Base-by-base conservation (phyloP, 2,329 filamentous ascomycete genomes). In the Xylaria sp. region DNA sequence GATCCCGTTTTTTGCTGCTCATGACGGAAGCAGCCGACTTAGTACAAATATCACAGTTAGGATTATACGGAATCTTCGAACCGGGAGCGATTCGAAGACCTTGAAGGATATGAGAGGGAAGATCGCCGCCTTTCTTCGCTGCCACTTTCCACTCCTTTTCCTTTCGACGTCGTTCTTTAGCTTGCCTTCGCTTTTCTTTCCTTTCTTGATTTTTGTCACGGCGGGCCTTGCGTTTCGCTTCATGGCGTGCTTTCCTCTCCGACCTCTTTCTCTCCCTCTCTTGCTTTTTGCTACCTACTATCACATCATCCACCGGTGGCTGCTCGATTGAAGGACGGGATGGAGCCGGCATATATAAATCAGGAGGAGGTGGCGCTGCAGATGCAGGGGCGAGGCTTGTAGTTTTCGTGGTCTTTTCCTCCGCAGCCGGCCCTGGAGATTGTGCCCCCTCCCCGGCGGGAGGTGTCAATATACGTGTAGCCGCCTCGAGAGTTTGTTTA, bases 21-120 rank as follows among this genome's bases (percentile, higher is more conserved):
- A 54, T 53, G 23, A 51, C 21, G 8, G 62, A 50, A 61, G 50
- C 59, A 48, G 68, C 57, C n/a, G 69, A 63, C 18, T 29, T 64
- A 5, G 35, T 64, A 35, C 74, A 76, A 23, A 75, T 71, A 3
- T 70, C 65, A 54, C 74, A 76, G 5, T 65, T 71, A 0, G 73
- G 25, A 58, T 69, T 48, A 42, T 75, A 70, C 0, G 47, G 59
- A 50, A 63, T 37, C 21, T 54, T 57, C 1, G 27, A 29, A 4
- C 13, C 67, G 25, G 48, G 23, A 37, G 16, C 23, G 44, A 16
- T 25, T 57, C 50, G 57, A 63, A 65, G 53, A 44, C 71, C 48
- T 55, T 60, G 44, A 53, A 66, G 25, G 18, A 73, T 62, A 2
- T 70, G 68, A 0, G 59, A 42, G 23, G 71, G 72, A 50, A 72